Conservation (phyloP, 345 rosid species). For the Tarenaya hassleriana region DNA sequence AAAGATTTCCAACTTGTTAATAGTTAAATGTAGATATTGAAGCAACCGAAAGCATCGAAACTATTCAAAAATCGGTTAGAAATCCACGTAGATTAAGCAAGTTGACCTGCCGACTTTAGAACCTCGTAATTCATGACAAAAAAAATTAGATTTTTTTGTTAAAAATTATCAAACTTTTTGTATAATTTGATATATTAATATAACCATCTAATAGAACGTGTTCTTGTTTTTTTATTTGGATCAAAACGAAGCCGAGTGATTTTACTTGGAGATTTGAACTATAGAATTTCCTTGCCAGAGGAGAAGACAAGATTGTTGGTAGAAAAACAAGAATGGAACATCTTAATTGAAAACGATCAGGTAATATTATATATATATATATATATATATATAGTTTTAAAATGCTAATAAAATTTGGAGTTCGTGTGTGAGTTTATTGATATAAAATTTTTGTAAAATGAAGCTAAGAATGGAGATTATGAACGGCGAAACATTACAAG, state of each 20-base stretch:
- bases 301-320: conserved; percentile 48
- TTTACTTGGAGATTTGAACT: conserved; percentile 75
- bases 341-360: conserved; percentile 63
- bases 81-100: conserved; percentile 6
- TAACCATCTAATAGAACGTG: not conserved
- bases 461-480: conserved; percentile 60
- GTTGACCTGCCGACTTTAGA: conserved; percentile 6
- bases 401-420: no score
- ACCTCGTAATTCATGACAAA: no score
- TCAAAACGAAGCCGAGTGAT: conserved; percentile 45
- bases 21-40: not conserved
- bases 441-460: conserved; percentile 12
- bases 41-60: no score
- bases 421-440: no score
- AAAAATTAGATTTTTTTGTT: no score
- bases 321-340: conserved; percentile 48
- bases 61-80: not conserved
- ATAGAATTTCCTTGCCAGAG: conserved; percentile 67
- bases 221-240: conserved; percentile 7
- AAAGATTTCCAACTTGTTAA: conserved; percentile 10
- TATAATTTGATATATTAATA: conserved; percentile 10
- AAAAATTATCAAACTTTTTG: not conserved
- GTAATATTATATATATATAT: conserved; percentile 32
- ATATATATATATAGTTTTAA: no score
- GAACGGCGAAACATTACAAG: conserved; percentile 46